A percentile compares a stretch with the other conserved stretches of the same genome.
phyloP scores from a whole-genome alignment of 306 rosid species.

The Malus orientalis region DNA sequence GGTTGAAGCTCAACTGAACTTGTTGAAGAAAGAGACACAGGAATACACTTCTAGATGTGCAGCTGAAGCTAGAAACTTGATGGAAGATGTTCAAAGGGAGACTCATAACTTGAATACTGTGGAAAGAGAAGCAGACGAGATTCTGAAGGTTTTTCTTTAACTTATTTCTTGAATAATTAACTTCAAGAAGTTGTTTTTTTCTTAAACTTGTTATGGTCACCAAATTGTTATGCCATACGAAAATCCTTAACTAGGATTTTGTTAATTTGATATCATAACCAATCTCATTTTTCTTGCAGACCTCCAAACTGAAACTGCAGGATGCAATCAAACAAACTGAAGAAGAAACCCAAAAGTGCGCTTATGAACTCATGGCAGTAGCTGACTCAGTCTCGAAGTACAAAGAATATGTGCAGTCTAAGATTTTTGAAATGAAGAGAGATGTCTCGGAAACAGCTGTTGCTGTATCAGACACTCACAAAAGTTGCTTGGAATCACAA shows the following conservation, averaged over 20 bases:
- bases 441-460: slow-evolving; percentile 49
- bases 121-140: slow-evolving; percentile 65
- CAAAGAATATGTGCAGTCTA: slow-evolving; percentile 49
- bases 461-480: slow-evolving; percentile 43
- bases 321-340: slow-evolving; percentile 52
- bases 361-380: slow-evolving; percentile 43
- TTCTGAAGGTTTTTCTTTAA: slow-evolving; percentile 46
- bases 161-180: background rate
- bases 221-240: background rate
- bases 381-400: slow-evolving; percentile 51
- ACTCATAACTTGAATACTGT: slow-evolving; percentile 41
- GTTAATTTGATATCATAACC: background rate
- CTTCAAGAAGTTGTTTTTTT: background rate
- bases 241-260: no score
- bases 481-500: slow-evolving; percentile 29
- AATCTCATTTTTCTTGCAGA: slow-evolving; percentile 31
- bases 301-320: slow-evolving; percentile 52
- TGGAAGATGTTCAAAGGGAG: slow-evolving; percentile 48
- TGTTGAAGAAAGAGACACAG: slow-evolving; percentile 45
- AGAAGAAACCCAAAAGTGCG: slow-evolving; percentile 45
- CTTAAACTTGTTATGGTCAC: background rate
- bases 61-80: slow-evolving; percentile 48
- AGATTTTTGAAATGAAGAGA: slow-evolving; percentile 51
- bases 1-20: slow-evolving; percentile 53
- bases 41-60: slow-evolving; percentile 39